phyloP scores from a whole-genome alignment of 192 early-diverging fungal genomes.

The Dissophora globulifera region DNA sequence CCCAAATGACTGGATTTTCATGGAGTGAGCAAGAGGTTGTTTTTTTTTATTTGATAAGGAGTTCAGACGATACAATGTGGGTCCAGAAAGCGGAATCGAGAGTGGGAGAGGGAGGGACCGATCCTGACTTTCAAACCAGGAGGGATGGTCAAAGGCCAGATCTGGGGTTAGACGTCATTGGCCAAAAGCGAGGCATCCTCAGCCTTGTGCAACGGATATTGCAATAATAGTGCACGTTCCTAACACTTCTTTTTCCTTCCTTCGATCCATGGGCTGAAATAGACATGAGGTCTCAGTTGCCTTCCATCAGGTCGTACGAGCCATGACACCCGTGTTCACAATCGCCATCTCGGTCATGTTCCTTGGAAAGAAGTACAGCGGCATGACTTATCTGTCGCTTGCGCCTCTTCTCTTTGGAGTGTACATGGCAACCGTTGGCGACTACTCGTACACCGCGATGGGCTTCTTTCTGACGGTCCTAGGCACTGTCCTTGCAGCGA shows the following conservation, averaged over 20 bases:
- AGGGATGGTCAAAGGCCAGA: too few relatives aligned
- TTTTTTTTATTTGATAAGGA: too few relatives aligned
- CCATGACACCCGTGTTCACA: constrained; percentile 87
- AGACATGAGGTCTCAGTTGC: constrained; percentile 49
- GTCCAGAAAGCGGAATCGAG: too few relatives aligned
- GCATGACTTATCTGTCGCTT: constrained; percentile 69
- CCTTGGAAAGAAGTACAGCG: constrained; percentile 64
- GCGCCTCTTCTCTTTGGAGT: constrained; percentile 79
- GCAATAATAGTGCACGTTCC: too few relatives aligned
- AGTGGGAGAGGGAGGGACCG: too few relatives aligned
- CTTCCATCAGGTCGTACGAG: constrained; percentile 87
- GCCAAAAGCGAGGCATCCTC: too few relatives aligned
- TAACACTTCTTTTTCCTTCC: not conserved
- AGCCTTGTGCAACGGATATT: too few relatives aligned
- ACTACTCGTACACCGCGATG: constrained; percentile 75
- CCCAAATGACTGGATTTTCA: too few relatives aligned
- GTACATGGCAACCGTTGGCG: constrained; percentile 85
- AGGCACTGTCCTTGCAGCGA: constrained; percentile 80
- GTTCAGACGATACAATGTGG: too few relatives aligned
- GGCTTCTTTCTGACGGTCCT: constrained; percentile 84
- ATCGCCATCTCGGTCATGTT: constrained; percentile 71
- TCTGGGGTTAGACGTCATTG: too few relatives aligned
- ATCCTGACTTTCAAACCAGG: too few relatives aligned
- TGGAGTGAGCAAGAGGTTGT: too few relatives aligned
- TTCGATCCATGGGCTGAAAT: not conserved